Conservation (phyloP, 805 yeast genomes). For the Naumovozyma baii region DNA sequence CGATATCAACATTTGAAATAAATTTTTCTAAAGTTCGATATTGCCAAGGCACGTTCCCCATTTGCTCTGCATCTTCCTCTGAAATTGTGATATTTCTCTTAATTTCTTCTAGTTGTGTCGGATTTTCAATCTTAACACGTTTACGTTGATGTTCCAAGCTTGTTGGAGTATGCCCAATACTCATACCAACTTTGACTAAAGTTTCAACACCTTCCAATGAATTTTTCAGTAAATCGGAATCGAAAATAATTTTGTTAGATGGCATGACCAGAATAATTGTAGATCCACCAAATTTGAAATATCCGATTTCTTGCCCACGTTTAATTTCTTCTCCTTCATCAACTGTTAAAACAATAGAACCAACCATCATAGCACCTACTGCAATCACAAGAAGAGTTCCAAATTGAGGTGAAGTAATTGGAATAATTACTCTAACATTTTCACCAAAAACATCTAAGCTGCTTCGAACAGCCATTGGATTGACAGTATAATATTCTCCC, state of each 20-base stretch:
- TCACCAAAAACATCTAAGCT: slow-evolving; percentile 88
- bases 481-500: slow-evolving; percentile 92
- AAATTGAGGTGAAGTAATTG: slow-evolving; percentile 65
- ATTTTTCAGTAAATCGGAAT: slow-evolving; percentile 61
- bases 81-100: slow-evolving; percentile 24
- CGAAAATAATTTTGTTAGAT: slow-evolving; percentile 44
- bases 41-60: slow-evolving; percentile 24
- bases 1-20: not conserved
- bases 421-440: slow-evolving; percentile 68
- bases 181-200: slow-evolving; percentile 80
- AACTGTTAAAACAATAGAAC: slow-evolving; percentile 69
- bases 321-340: slow-evolving; percentile 46
- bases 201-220: slow-evolving; percentile 70
- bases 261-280: slow-evolving; percentile 67
- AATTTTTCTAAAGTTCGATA: slow-evolving; percentile 15
- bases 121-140: slow-evolving; percentile 28
- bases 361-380: slow-evolving; percentile 99
- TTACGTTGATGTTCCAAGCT: slow-evolving; percentile 41
- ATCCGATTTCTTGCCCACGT: slow-evolving; percentile 82
- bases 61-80: slow-evolving; percentile 13
- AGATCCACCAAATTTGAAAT: slow-evolving; percentile 93
- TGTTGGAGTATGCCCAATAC: slow-evolving; percentile 65
- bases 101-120: slow-evolving; percentile 21
- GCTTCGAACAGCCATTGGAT: slow-evolving; percentile 93
- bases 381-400: slow-evolving; percentile 72